Evolutionary conservation across 2,329 filamentous ascomycete species (phyloP).

Genomic region (Corinectria fuckeliana): DNA sequence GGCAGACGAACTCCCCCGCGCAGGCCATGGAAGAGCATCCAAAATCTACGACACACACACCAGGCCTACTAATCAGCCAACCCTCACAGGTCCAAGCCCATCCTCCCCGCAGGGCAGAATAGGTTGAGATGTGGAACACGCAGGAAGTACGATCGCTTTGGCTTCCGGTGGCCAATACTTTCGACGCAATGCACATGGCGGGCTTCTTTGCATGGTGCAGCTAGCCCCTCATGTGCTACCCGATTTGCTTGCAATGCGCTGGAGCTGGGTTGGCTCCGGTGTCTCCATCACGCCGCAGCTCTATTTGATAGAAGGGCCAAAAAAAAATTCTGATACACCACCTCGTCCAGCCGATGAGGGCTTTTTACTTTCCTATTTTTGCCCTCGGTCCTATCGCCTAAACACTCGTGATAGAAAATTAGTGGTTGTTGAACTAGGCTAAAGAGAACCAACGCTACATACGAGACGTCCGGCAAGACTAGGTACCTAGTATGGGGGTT

Average conservation of each 20-base stretch:
- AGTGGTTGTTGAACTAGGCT: slow-evolving; percentile 26
- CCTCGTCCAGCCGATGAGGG: slow-evolving; percentile 14
- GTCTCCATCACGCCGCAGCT: slow-evolving; percentile 32
- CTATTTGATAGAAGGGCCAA: slow-evolving; percentile 16
- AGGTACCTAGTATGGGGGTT: slow-evolving; percentile 11
- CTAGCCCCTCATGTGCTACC: slow-evolving; percentile 18
- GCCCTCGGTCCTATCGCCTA: slow-evolving; percentile 13
- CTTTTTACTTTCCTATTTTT: slow-evolving; percentile 26
- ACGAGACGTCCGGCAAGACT: slow-evolving; percentile 20
- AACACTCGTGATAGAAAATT: slow-evolving; percentile 14
- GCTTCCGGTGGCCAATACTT: slow-evolving; percentile 30
- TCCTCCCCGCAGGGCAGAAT: slow-evolving; percentile 6
- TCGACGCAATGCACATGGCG: slow-evolving; percentile 14
- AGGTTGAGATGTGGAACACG: slow-evolving; percentile 25
- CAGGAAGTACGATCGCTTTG: slow-evolving; percentile 24
- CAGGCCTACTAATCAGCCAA: background rate
- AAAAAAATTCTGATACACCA: slow-evolving; percentile 20
- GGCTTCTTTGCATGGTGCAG: slow-evolving; percentile 37
- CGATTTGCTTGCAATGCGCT: background rate
- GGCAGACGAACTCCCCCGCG: no score
- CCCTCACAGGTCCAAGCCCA: slow-evolving; percentile 1
- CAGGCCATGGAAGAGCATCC: no score
- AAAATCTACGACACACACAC: no score
- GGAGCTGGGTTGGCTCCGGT: slow-evolving; percentile 12
- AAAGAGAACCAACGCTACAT: slow-evolving; percentile 24